A percentile compares a stretch with the other conserved stretches of the same genome.
Evolutionary conservation across 331 rosid genomes (phyloP).

Genomic region (Malus hybrid): DNA sequence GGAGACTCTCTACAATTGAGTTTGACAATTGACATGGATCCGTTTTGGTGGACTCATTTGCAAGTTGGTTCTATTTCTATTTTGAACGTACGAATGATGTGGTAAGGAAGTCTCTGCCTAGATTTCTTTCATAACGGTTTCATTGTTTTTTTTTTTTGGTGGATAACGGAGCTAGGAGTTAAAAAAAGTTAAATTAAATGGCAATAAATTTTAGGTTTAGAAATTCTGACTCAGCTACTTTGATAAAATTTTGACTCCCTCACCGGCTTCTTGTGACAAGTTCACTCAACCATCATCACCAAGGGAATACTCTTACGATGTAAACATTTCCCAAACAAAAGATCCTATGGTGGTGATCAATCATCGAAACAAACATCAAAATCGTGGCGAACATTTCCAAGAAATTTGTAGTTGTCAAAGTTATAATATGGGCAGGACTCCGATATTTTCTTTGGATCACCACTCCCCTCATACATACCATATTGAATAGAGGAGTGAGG

Average conservation of each 20-base stretch:
- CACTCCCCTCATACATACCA: background rate
- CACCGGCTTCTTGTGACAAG: background rate
- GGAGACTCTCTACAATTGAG: background rate
- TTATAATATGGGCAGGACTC: background rate
- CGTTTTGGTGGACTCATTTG: too few relatives aligned
- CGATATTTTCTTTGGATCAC: background rate
- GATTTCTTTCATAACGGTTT: background rate
- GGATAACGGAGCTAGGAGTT: background rate
- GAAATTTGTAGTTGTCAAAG: background rate
- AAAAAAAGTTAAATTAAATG: too few relatives aligned
- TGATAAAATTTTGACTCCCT: background rate
- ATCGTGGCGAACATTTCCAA: background rate
- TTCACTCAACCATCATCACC: background rate
- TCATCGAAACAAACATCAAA: background rate
- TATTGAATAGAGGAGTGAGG: too few relatives aligned
- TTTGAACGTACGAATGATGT: too few relatives aligned
- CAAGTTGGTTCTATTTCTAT: too few relatives aligned
- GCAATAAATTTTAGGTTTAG: too few relatives aligned
- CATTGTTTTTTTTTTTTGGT: background rate
- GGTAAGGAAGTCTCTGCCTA: too few relatives aligned
- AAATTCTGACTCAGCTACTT: too few relatives aligned
- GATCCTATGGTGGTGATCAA: background rate
- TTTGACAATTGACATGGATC: too few relatives aligned
- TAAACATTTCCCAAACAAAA: background rate
- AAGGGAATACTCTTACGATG: too few relatives aligned